Percentiles rank a stretch among this genome's conserved stretches.
phyloP scores from a whole-genome alignment of 805 yeast genomes.

The Lachancea lanzarotensis region DNA sequence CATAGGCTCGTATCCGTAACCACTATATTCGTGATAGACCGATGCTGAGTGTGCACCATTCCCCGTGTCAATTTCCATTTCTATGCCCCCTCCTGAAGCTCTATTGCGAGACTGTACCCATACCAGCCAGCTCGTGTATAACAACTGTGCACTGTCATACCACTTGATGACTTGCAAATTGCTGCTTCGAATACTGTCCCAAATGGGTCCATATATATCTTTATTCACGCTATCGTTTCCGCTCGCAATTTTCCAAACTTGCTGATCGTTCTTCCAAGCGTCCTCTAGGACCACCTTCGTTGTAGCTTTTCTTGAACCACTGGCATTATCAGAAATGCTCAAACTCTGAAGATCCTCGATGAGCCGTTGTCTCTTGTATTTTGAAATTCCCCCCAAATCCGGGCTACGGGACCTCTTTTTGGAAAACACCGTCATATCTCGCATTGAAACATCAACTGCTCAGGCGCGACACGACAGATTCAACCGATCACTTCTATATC shows the following conservation, averaged over 20 bases:
- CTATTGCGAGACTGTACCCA: constrained; percentile 19
- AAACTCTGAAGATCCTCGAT: constrained; percentile 30
- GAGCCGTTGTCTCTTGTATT: constrained; percentile 31
- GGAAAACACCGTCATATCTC: constrained; percentile 13
- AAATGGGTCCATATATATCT: constrained; percentile 20
- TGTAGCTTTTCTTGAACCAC: neutral
- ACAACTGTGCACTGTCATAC: constrained; percentile 16
- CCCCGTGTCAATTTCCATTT: constrained; percentile 11
- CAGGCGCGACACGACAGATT: too few relatives aligned
- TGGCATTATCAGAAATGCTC: constrained; percentile 12
- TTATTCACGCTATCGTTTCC: constrained; percentile 6
- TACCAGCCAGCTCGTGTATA: constrained; percentile 26
- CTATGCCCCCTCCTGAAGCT: constrained; percentile 12
- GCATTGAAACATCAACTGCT: neutral
- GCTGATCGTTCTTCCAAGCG: neutral
- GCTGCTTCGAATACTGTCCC: constrained; percentile 22
- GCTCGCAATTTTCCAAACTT: constrained; percentile 9
- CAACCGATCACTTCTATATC: neutral
- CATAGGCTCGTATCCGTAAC: constrained; percentile 7
- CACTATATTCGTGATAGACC: constrained; percentile 5
- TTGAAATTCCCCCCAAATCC: constrained; percentile 22
- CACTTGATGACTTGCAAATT: constrained; percentile 28
- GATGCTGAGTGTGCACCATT: neutral
- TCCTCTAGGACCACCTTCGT: neutral
- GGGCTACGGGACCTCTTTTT: constrained; percentile 27